phyloP scores from a whole-genome alignment of 148 eudicot genomes.

The Chenopodium quinoa region DNA sequence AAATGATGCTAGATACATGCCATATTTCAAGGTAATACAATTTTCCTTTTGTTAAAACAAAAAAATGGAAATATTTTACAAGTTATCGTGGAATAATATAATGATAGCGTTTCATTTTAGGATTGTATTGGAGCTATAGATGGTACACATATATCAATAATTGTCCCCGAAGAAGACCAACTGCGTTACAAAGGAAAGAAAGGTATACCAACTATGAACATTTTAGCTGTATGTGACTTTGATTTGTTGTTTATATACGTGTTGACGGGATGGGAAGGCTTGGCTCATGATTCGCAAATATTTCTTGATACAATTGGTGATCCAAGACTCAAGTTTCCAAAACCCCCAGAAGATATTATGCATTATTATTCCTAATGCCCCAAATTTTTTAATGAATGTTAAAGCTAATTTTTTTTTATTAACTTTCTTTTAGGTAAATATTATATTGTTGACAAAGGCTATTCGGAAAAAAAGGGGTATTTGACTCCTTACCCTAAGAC shows the following conservation, averaged over 20 bases:
- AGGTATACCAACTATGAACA: slow-evolving; percentile 9
- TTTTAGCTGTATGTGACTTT: slow-evolving; percentile 1
- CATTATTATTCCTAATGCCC: no score
- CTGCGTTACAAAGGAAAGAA: background rate
- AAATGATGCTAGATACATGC: background rate
- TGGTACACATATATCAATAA: background rate
- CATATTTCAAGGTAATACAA: no score
- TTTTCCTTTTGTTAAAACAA: no score
- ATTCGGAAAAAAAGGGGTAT: no score
- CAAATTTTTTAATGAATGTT: no score
- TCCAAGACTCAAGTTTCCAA: background rate
- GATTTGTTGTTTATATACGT: slow-evolving; percentile 17
- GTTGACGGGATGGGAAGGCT: background rate
- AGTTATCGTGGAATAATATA: no score
- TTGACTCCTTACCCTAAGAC: no score
- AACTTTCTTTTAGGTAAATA: no score
- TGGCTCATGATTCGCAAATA: background rate
- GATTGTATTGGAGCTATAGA: slow-evolving; percentile 17
- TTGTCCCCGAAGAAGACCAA: background rate
- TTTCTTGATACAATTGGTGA: background rate
- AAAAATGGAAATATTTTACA: no score
- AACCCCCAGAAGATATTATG: background rate
- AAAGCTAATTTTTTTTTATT: no score
- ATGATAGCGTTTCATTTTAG: background rate
- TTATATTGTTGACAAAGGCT: no score